Conservation (phyloP, 441 rosid species). For the Bruguiera hainesii region DNA sequence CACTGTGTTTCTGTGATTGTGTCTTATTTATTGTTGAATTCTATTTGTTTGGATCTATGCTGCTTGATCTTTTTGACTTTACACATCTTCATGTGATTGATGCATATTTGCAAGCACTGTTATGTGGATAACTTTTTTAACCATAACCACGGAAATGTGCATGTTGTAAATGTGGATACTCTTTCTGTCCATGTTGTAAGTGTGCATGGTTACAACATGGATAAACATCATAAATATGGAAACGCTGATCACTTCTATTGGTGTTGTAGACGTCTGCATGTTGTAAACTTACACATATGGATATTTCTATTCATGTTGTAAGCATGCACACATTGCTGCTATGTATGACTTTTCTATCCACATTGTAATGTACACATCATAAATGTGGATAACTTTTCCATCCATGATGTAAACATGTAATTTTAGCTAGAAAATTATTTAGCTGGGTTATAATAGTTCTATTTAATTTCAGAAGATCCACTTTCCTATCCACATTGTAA, state of each 20-base stretch:
- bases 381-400: not conserved
- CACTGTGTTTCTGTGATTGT: slow-evolving; percentile 11
- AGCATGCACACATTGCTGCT: too few species aligned
- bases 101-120: not conserved
- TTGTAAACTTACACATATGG: too few species aligned
- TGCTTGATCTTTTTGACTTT: slow-evolving; percentile 8
- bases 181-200: too few species aligned
- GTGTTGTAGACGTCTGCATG: too few species aligned
- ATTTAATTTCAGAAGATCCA: too few species aligned
- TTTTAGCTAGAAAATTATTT: not conserved
- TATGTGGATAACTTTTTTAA: not conserved
- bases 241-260: too few species aligned
- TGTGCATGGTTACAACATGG: too few species aligned
- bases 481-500: not conserved
- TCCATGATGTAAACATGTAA: not conserved
- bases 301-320: not conserved
- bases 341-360: not conserved
- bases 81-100: not conserved
- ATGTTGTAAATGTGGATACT: too few species aligned
- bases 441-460: too few species aligned
- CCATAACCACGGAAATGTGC: too few species aligned
- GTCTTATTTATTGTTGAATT: slow-evolving; percentile 1
- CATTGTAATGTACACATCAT: not conserved
- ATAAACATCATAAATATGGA: too few species aligned
- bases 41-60: not conserved